Conservation (phyloP, 2,329 filamentous ascomycete species). For the Ophiostoma montium region DNA sequence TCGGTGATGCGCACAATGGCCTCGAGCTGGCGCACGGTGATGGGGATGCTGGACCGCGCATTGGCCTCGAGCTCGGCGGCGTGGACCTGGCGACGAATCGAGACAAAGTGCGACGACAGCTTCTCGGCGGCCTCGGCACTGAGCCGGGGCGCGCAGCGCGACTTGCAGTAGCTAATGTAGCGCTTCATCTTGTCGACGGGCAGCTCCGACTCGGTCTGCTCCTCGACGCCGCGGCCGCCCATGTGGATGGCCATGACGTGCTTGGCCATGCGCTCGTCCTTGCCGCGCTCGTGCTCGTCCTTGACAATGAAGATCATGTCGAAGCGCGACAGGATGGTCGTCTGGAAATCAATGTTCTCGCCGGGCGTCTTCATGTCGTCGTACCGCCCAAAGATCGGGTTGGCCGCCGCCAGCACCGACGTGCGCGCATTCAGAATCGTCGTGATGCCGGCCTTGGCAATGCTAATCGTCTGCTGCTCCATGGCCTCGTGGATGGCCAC, state of each 20-base stretch:
- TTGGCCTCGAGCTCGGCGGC: constrained; percentile 82
- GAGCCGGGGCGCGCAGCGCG: constrained; percentile 84
- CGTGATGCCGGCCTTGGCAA: constrained; percentile 95
- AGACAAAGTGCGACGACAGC: constrained; percentile 92
- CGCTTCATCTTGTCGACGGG: constrained; percentile 93
- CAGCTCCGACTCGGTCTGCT: constrained; percentile 75
- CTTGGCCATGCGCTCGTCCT: constrained; percentile 85
- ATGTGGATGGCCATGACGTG: constrained; percentile 98
- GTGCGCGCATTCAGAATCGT: constrained; percentile 95
- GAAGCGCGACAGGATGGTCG: constrained; percentile 93
- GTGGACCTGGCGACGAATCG: constrained; percentile 87
- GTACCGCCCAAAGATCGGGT: constrained; percentile 94
- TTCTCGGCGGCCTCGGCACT: constrained; percentile 88
- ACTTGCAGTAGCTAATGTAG: constrained; percentile 94
- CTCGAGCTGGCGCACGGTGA: constrained; percentile 93
- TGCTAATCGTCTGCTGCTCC: constrained; percentile 99
- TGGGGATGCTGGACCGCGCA: constrained; percentile 82
- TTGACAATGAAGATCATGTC: constrained; percentile 99
- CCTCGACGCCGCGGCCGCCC: constrained; percentile 71
- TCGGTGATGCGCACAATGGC: constrained; percentile 96
- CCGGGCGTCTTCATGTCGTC: constrained; percentile 96
- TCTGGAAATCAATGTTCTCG: constrained; percentile 99
- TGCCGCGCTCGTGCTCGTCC: constrained; percentile 79
- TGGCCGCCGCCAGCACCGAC: constrained; percentile 87
- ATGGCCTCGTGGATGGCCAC: constrained; percentile 99